These are phyloP conservation scores for Acer negundo DNA, from an alignment of 345 rosid species.

Conservation along the genomic window DNA sequence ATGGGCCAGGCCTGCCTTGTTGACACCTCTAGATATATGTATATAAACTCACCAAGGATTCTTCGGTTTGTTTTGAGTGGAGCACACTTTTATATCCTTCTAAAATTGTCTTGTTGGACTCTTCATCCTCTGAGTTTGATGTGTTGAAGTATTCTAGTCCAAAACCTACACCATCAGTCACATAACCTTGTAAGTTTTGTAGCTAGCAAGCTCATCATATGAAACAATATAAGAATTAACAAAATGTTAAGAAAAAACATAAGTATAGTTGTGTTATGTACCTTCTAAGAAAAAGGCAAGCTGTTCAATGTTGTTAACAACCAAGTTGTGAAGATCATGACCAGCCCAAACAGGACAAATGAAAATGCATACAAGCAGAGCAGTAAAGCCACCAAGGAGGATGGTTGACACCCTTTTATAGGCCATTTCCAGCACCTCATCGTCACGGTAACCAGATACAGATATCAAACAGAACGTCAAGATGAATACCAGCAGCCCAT, in stretches of 20 bases:
- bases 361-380: too few relatives aligned
- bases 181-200: too few relatives aligned
- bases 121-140: constrained; percentile 1
- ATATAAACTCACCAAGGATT: constrained; percentile 31
- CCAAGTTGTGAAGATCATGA: constrained; percentile 19
- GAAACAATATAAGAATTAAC: background rate
- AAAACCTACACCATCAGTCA: constrained; percentile 25
- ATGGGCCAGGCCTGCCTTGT: too few relatives aligned
- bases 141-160: constrained; percentile 23
- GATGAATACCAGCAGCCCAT: constrained; percentile 40
- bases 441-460: too few relatives aligned
- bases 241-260: background rate
- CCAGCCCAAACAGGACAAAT: too few relatives aligned
- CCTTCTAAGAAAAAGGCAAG: constrained; percentile 26
- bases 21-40: too few relatives aligned
- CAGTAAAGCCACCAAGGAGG: too few relatives aligned
- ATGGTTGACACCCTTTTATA: too few relatives aligned
- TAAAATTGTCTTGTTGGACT: constrained; percentile 7
- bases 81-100: constrained; percentile 33
- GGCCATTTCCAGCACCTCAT: too few relatives aligned
- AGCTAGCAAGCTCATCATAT: background rate
- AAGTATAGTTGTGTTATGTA: background rate
- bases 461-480: constrained; percentile 37
- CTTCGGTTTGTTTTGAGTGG: constrained; percentile 31
- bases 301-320: constrained; percentile 19